Conservation (phyloP, 371 early-diverging fungal genomes). For the Lichtheimia ramosa region DNA sequence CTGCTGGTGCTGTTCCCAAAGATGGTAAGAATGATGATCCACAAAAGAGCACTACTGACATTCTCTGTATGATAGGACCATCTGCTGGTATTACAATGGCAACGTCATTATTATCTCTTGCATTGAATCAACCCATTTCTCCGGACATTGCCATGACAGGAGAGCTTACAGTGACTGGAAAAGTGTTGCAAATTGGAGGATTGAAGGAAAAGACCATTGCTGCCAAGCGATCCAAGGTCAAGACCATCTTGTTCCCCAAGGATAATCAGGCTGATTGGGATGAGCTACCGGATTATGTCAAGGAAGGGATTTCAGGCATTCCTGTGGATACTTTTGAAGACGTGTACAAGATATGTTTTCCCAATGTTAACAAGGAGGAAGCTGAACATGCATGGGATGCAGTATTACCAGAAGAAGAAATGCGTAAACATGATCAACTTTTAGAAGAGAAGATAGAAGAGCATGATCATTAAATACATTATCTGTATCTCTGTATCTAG, state of each 20-base stretch:
- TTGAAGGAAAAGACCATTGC: slow-evolving; percentile 97
- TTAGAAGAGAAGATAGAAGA: no score
- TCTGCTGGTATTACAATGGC: slow-evolving; percentile 98
- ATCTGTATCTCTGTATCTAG: no score
- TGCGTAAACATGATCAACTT: slow-evolving; percentile 8
- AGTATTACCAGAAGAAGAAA: slow-evolving; percentile 21
- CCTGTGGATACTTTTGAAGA: slow-evolving; percentile 87
- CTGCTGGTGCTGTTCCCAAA: slow-evolving; percentile 97
- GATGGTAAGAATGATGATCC: slow-evolving; percentile 92
- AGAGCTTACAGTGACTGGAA: slow-evolving; percentile 95
- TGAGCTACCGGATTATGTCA: slow-evolving; percentile 88
- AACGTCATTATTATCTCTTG: slow-evolving; percentile 89
- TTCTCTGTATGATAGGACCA: slow-evolving; percentile 66
- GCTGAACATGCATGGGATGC: slow-evolving; percentile 44
- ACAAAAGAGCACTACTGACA: slow-evolving; percentile 73
- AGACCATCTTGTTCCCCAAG: slow-evolving; percentile 86
- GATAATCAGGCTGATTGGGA: slow-evolving; percentile 94
- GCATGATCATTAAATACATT: no score
- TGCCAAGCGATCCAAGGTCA: slow-evolving; percentile 91
- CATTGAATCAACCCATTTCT: slow-evolving; percentile 74
- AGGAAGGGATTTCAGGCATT: slow-evolving; percentile 83
- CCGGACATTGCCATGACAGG: slow-evolving; percentile 96
- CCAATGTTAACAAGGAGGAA: slow-evolving; percentile 32
- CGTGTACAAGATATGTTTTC: slow-evolving; percentile 57
- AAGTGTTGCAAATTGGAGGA: slow-evolving; percentile 96